Percentiles rank a stretch among this genome's conserved stretches.
These are phyloP conservation scores for Rhizopus sp. DNA, from an alignment of 371 early-diverging fungal genomes.

Conservation along the genomic window DNA sequence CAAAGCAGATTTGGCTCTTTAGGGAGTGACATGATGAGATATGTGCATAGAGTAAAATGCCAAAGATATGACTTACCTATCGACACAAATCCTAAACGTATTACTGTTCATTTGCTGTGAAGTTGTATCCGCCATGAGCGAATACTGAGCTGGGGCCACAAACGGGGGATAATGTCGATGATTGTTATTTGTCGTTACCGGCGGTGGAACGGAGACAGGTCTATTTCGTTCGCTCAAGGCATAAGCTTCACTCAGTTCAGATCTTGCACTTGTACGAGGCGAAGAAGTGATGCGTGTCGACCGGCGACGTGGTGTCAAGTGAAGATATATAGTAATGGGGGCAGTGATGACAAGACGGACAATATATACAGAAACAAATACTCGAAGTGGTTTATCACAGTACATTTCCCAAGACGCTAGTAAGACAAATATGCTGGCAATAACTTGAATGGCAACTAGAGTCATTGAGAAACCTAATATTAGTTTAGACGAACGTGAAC, in stretches of 20 bases:
- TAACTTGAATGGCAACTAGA: slow-evolving; percentile 36
- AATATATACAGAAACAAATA: slow-evolving; percentile 47
- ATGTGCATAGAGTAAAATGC: background rate
- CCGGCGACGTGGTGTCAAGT: slow-evolving; percentile 43
- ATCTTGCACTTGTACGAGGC: slow-evolving; percentile 19
- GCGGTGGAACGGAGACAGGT: slow-evolving; percentile 29
- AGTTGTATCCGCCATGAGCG: slow-evolving; percentile 7
- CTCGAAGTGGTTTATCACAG: slow-evolving; percentile 50
- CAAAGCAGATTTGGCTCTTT: slow-evolving; percentile 54
- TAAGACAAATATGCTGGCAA: slow-evolving; percentile 38
- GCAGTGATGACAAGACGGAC: slow-evolving; percentile 41
- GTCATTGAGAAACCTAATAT: slow-evolving; percentile 41
- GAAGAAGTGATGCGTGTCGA: slow-evolving; percentile 16
- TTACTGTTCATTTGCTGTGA: slow-evolving; percentile 14
- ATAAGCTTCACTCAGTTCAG: slow-evolving; percentile 40
- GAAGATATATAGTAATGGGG: slow-evolving; percentile 45
- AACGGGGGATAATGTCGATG: slow-evolving; percentile 23
- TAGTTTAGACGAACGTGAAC: slow-evolving; percentile 45
- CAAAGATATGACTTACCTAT: slow-evolving; percentile 19
- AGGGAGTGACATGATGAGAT: background rate
- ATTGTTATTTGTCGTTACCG: slow-evolving; percentile 21
- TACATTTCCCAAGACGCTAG: slow-evolving; percentile 47
- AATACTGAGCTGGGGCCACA: slow-evolving; percentile 14
- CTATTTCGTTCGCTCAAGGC: slow-evolving; percentile 33
- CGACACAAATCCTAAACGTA: slow-evolving; percentile 23